Evolutionary conservation across 169 alveolate genomes (phyloP), one percentile per base, ranked within the genome.

Genomic region (Besnoitia besnoiti): DNA sequence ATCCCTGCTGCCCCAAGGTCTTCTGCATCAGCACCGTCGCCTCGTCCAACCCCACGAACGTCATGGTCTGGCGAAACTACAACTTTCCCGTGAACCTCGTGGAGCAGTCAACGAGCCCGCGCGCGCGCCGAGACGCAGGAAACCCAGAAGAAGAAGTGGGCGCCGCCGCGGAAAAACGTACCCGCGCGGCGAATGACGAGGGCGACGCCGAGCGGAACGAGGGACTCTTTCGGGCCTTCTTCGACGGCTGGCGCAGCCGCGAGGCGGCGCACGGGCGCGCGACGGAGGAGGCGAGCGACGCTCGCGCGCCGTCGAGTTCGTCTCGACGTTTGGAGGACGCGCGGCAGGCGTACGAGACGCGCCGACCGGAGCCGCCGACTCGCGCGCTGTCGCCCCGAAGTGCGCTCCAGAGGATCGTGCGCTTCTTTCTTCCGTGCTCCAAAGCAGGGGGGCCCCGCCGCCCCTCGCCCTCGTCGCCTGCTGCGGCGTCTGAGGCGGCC

Each of bases 51-150:
- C 98, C 98, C 0, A 76, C 96, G 55, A 93, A 94, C 82, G 97
- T 98, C 0, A 91, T 96, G 35, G 90, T 96, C 35, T 95, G 97
- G 95, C 90, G 98, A 73, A 96, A 95, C 91, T 97, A 96, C 46
- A 87, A 93, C 85, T 91, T 89, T 62, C 95, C 94, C 51, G 85
- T 90, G 44, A 82, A 75, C 44, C 76, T 85, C 73, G 92, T 85
- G 35, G 37, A 90, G 88, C 73, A 42, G 49, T 49, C 84, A 59
- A n/a, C 82, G 44, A 1, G 3, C 12, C 67, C 30, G 12, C 67
- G 67, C 67, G 67, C n/a, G 67, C 67, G 67, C 12, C 33, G 30
- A 19, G 24, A 21, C 67, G n/a, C 67, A 55, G n/a, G n/a, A n/a
- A 16, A 55, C 7, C n/a, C n/a, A n/a, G n/a, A n/a, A n/a, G 67